Evolutionary conservation across 306 rosid species (phyloP).

Genomic region (Acmispon strigosus): DNA sequence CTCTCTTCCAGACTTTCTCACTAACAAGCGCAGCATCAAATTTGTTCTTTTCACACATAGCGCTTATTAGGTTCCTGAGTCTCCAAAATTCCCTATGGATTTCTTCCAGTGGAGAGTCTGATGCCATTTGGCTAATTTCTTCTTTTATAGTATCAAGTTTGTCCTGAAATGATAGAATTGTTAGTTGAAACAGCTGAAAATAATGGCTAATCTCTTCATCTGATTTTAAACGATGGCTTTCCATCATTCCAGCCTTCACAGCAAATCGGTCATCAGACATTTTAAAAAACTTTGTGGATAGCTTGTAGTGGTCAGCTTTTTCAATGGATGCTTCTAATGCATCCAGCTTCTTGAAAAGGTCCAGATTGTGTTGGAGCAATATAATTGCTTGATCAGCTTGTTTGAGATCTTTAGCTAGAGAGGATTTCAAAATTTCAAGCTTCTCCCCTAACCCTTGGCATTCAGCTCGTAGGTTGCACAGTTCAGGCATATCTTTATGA

Average conservation of each 20-base stretch:
- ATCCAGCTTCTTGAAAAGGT: constrained; percentile 64
- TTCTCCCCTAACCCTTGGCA: constrained; percentile 52
- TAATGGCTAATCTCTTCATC: constrained; percentile 78
- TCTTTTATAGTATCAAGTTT: constrained; percentile 56
- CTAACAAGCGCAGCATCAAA: constrained; percentile 67
- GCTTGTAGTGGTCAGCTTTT: constrained; percentile 52
- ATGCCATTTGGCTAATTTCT: constrained; percentile 61
- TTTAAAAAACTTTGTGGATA: constrained; percentile 72
- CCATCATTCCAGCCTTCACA: constrained; percentile 62
- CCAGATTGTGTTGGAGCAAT: constrained; percentile 77
- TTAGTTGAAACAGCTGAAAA: constrained; percentile 74
- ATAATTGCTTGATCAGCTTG: constrained; percentile 67
- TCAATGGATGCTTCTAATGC: constrained; percentile 74
- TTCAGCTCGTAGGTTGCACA: constrained; percentile 55
- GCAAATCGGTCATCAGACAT: constrained; percentile 60
- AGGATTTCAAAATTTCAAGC: constrained; percentile 58
- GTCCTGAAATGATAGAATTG: constrained; percentile 75
- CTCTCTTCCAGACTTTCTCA: constrained; percentile 81
- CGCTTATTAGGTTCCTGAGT: constrained; percentile 62
- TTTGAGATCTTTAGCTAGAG: constrained; percentile 65
- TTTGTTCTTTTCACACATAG: constrained; percentile 87
- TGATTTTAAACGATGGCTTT: constrained; percentile 68
- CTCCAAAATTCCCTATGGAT: constrained; percentile 97
- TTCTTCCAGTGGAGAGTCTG: constrained; percentile 67
- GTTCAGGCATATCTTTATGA: constrained; percentile 59